Evolutionary conservation across 257 asterid genomes (phyloP).

Genomic region (Penstemon eatonii): DNA sequence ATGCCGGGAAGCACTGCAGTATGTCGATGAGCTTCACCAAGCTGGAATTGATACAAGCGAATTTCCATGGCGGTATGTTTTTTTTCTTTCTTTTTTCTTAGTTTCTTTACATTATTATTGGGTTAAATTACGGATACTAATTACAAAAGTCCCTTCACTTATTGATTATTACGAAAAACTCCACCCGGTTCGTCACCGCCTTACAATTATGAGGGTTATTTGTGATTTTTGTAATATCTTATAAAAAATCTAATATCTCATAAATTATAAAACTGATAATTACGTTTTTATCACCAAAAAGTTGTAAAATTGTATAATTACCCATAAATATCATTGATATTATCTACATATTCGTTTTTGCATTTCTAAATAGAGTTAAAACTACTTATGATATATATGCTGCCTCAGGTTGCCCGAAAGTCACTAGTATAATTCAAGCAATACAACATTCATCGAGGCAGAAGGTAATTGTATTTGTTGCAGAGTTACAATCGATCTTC

Average conservation of each 20-base stretch:
- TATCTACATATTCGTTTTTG: not conserved
- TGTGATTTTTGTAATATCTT: not conserved
- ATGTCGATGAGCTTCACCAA: constrained; percentile 98
- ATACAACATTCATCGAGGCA: constrained; percentile 1
- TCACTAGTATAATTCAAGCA: constrained; percentile 42
- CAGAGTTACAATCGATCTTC: not conserved
- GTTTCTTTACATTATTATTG: not conserved
- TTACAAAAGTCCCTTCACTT: not conserved
- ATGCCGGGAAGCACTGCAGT: constrained; percentile 94
- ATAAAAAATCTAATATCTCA: too few relatives aligned
- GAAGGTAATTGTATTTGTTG: constrained; percentile 12
- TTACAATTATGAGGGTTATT: too few relatives aligned
- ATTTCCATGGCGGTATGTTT: constrained; percentile 88
- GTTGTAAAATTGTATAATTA: too few relatives aligned
- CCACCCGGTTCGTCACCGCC: too few relatives aligned
- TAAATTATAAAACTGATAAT: too few relatives aligned
- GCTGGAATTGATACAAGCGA: constrained; percentile 98
- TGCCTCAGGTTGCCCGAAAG: constrained; percentile 87
- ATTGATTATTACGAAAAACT: too few relatives aligned
- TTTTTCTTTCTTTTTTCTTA: not conserved
- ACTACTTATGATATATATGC: constrained; percentile 11
- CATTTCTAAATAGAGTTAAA: not conserved
- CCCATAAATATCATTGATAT: not conserved
- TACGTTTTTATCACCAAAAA: too few relatives aligned
- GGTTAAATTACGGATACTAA: too few relatives aligned